These are phyloP conservation scores for Magnaporthales sp. DNA, from an alignment of 2,329 filamentous ascomycete genomes.

Conservation along the genomic window DNA sequence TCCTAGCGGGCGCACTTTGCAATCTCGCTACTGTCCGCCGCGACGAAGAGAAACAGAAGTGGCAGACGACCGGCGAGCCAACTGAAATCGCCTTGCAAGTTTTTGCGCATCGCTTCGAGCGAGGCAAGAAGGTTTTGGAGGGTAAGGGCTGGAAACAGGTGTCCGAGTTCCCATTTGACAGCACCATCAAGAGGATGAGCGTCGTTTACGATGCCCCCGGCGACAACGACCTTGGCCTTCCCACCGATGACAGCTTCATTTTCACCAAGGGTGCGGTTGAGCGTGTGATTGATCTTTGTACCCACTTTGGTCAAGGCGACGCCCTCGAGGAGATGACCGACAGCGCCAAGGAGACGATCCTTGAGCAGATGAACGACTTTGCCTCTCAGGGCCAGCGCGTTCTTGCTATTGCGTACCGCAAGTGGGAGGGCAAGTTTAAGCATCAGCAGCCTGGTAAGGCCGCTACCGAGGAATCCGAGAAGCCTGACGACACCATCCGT, in stretches of 20 bases:
- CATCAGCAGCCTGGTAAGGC: constrained; percentile 12
- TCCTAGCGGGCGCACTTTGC: constrained; percentile 52
- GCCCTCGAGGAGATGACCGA: constrained; percentile 38
- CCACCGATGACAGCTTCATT: constrained; percentile 37
- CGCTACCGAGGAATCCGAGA: constrained; percentile 9
- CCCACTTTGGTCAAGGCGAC: constrained; percentile 31
- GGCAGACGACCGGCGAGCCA: constrained; percentile 61
- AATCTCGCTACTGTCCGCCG: constrained; percentile 53
- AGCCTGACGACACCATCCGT: constrained; percentile 13
- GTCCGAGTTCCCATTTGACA: constrained; percentile 72
- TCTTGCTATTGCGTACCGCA: constrained; percentile 60
- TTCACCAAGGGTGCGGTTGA: constrained; percentile 58
- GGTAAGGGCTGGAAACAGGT: constrained; percentile 50
- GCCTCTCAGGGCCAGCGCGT: constrained; percentile 65
- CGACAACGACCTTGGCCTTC: constrained; percentile 26
- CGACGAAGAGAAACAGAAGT: constrained; percentile 44
- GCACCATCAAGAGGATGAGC: constrained; percentile 70
- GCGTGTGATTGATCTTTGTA: constrained; percentile 48
- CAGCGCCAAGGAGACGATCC: constrained; percentile 38
- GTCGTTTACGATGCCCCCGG: constrained; percentile 54
- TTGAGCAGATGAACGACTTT: constrained; percentile 47
- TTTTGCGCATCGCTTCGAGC: constrained; percentile 60
- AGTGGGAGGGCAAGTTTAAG: constrained; percentile 41
- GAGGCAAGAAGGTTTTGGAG: constrained; percentile 45
- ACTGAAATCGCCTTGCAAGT: constrained; percentile 73